Evolutionary conservation across 208 protist genomes (phyloP), one percentile per base, ranked within the genome.

Genomic region (Trypanosomatidae sp.): DNA sequence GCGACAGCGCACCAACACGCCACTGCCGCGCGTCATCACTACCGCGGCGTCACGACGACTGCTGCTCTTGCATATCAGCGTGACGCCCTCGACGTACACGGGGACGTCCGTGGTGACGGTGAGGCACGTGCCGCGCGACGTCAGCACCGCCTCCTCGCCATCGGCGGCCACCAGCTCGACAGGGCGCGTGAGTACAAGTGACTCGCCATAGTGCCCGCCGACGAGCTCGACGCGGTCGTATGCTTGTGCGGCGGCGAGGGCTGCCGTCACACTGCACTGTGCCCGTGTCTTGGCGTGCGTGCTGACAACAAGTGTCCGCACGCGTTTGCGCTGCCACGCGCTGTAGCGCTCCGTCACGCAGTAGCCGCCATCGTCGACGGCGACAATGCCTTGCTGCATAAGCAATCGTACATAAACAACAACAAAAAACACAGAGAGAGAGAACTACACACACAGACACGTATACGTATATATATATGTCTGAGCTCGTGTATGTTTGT

Each of bases 171-270:
- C 80, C 16, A 93, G 62, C 48, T 93, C 84, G 1, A 93, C 24
- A 2, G 84, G 84, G 11, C 81, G 65, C 16, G 28, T 67, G 23
- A 93, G 66, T 0, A 67, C 66, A 2, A 93, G 5, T 7, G 68
- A 43, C 47, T 93, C 84, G 45, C 67, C 50, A 51, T 89, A 93
- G 19, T 93, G 79, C 2, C 84, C 84, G 20, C 69, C 77, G 2
- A 71, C 66, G 4, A 93, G 53, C 54, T 93, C 84, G 53, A 93
- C 77, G 11, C 84, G 67, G 28, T 92, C 84, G 46, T 83, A 88
- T 13, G 84, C 78, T 41, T 82, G 80, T 6, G 74, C 84, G n/a
- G 82, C 55, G 13, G 63, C 50, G 11, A 93, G 48, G 32, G 79
- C 84, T 21, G 53, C 55, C 0, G 53, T 41, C 49, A 93, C 81